These are phyloP conservation scores for Penicillium pulvis DNA, from an alignment of 495 filamentous ascomycete species.

Conservation along the genomic window DNA sequence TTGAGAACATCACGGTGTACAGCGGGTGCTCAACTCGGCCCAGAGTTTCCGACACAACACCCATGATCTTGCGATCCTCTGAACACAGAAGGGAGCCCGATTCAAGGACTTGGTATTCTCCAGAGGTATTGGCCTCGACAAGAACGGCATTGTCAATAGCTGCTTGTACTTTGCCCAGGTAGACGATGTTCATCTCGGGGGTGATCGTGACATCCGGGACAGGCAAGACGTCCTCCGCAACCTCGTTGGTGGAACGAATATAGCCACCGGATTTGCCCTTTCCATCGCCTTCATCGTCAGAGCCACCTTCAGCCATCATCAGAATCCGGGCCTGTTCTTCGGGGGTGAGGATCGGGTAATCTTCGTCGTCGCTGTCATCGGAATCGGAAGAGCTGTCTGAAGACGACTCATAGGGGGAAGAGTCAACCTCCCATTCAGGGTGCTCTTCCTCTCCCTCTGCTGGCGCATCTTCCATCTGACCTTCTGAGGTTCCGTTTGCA, in stretches of 20 bases:
- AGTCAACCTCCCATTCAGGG: constrained; percentile 73
- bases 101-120: constrained; percentile 81
- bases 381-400: constrained; percentile 53
- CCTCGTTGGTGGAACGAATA: constrained; percentile 73
- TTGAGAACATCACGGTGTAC: constrained; percentile 75
- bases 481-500: constrained; percentile 8
- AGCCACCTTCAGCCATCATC: constrained; percentile 71
- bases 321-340: constrained; percentile 79
- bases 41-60: constrained; percentile 76
- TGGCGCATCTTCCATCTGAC: constrained; percentile 13
- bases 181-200: constrained; percentile 70
- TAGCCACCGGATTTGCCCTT: constrained; percentile 48
- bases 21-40: constrained; percentile 80
- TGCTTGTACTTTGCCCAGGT: constrained; percentile 70
- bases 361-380: constrained; percentile 69
- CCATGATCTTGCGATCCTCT: constrained; percentile 73
- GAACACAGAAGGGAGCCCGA: constrained; percentile 79
- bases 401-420: constrained; percentile 61
- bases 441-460: constrained; percentile 60
- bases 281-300: constrained; percentile 66
- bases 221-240: constrained; percentile 64
- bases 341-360: constrained; percentile 69
- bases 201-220: constrained; percentile 76
- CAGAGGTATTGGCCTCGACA: constrained; percentile 76
- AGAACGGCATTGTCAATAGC: constrained; percentile 75